A percentile compares a stretch with the other conserved stretches of the same genome.
Evolutionary conservation across 2,329 filamentous ascomycete species (phyloP).

Genomic region (Immersiporthe knoxdaviesiana): DNA sequence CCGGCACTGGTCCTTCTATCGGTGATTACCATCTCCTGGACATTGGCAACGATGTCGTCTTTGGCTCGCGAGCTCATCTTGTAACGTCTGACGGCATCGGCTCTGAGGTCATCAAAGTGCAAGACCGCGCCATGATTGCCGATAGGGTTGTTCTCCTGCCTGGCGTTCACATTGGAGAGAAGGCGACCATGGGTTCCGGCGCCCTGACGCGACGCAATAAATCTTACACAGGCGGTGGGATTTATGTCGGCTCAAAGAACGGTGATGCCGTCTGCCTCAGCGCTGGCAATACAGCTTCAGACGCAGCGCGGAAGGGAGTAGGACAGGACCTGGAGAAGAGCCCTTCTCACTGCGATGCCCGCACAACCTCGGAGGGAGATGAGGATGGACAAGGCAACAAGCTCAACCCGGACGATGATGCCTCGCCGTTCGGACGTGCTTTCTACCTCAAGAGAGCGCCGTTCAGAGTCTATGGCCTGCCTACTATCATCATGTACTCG

Average conservation of each 20-base stretch:
- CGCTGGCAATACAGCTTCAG: background rate
- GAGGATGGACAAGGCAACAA: background rate
- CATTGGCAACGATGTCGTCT: conserved; percentile 62
- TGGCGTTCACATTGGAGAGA: conserved; percentile 52
- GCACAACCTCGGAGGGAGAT: background rate
- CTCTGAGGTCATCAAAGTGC: conserved; percentile 51
- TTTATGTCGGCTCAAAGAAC: conserved; percentile 56
- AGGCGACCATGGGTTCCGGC: conserved; percentile 57
- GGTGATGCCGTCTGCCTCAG: conserved; percentile 52
- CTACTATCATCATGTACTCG: conserved; percentile 55
- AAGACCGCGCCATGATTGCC: conserved; percentile 58
- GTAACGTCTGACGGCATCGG: conserved; percentile 56
- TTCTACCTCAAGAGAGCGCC: conserved; percentile 56
- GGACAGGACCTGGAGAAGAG: conserved; percentile 24
- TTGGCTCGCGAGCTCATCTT: conserved; percentile 58
- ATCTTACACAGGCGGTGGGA: conserved; percentile 48
- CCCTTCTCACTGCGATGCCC: background rate
- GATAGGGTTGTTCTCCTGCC: conserved; percentile 58
- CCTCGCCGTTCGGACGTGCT: conserved; percentile 57
- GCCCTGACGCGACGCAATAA: conserved; percentile 52
- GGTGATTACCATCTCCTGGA: conserved; percentile 59
- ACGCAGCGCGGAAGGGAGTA: background rate
- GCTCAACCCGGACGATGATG: conserved; percentile 28
- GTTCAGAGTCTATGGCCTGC: conserved; percentile 53
- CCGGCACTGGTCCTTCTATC: conserved; percentile 56